A percentile compares a stretch with the other conserved stretches of the same genome.
Evolutionary conservation across 1,284 basidiomycete genomes (phyloP).

Genomic region (Sanghuangporus sanghuang): DNA sequence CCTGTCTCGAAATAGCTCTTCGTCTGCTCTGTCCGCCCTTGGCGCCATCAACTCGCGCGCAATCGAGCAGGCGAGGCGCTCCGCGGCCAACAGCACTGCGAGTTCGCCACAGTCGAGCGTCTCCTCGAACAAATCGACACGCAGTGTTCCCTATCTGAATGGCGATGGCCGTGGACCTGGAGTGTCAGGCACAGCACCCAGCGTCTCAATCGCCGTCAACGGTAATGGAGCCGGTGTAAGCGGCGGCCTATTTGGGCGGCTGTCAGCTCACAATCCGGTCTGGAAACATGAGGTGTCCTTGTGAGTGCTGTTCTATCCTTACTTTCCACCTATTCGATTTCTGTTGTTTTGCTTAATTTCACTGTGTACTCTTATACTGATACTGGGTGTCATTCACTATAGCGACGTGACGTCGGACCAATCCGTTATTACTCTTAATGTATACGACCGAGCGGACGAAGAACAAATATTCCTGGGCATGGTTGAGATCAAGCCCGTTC

Average conservation of each 20-base stretch:
- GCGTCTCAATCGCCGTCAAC: conserved; percentile 16
- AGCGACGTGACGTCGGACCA: conserved; percentile 94
- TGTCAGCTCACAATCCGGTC: conserved; percentile 82
- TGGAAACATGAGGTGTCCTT: conserved; percentile 99
- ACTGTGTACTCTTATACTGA: conserved; percentile 12
- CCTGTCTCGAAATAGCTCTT: conserved; percentile 54
- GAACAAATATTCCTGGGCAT: conserved; percentile 90
- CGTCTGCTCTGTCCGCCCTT: conserved; percentile 60
- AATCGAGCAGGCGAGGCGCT: conserved; percentile 38
- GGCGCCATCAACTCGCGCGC: conserved; percentile 62
- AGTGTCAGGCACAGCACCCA: neutral
- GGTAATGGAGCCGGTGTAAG: conserved; percentile 28
- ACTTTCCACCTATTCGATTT: neutral
- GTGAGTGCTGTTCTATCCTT: conserved; percentile 44
- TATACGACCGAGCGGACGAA: conserved; percentile 84
- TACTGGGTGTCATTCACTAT: conserved; percentile 17
- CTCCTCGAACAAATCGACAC: conserved; percentile 31
- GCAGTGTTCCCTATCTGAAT: conserved; percentile 9
- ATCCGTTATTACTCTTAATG: conserved; percentile 83
- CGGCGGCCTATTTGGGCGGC: conserved; percentile 55
- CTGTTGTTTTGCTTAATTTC: neutral
- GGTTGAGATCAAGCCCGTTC: conserved; percentile 85
- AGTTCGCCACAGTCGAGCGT: conserved; percentile 37
- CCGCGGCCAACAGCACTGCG: conserved; percentile 27
- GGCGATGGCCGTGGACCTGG: conserved; percentile 17